Percentiles rank a stretch among this genome's conserved stretches.
Conservation (phyloP, 164 flowering plant species). For the Kingdonia uniflora region DNA sequence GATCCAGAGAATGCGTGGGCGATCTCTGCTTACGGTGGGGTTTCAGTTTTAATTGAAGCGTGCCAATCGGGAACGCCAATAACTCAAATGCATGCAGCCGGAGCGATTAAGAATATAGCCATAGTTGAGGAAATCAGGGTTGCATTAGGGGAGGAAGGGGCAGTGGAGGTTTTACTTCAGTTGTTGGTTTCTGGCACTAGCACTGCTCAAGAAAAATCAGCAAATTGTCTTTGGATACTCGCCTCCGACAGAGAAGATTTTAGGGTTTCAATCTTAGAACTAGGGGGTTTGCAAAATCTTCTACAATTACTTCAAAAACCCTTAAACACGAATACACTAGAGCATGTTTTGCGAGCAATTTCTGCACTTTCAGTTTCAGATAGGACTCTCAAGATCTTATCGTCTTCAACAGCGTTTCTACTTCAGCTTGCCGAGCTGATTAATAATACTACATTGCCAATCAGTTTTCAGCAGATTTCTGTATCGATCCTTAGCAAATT, state of each 20-base stretch:
- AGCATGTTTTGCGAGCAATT: slow-evolving; percentile 44
- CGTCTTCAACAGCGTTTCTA: slow-evolving; percentile 37
- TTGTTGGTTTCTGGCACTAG: slow-evolving; percentile 29
- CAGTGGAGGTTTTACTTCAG: slow-evolving; percentile 38
- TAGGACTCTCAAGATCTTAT: slow-evolving; percentile 19
- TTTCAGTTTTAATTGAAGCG: slow-evolving; percentile 42
- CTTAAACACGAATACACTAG: slow-evolving; percentile 32
- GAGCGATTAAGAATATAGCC: slow-evolving; percentile 48
- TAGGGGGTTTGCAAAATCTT: slow-evolving; percentile 42
- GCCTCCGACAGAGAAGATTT: slow-evolving; percentile 41
- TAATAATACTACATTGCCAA: slow-evolving; percentile 30
- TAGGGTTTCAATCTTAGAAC: slow-evolving; percentile 30
- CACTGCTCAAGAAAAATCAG: slow-evolving; percentile 37
- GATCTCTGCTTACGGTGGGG: slow-evolving; percentile 69
- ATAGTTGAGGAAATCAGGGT: slow-evolving; percentile 38
- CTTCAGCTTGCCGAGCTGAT: slow-evolving; percentile 39
- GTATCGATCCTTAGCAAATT: slow-evolving; percentile 36
- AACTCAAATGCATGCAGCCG: slow-evolving; percentile 35
- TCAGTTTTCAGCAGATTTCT: slow-evolving; percentile 33
- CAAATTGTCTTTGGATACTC: slow-evolving; percentile 36
- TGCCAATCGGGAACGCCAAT: slow-evolving; percentile 51
- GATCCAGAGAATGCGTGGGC: slow-evolving; percentile 81
- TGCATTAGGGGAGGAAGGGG: slow-evolving; percentile 55
- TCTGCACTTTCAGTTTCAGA: slow-evolving; percentile 30
- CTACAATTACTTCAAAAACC: slow-evolving; percentile 38